Evolutionary conservation across 2,329 filamentous ascomycete genomes (phyloP).

Genomic region (Rutstroemia sp.): DNA sequence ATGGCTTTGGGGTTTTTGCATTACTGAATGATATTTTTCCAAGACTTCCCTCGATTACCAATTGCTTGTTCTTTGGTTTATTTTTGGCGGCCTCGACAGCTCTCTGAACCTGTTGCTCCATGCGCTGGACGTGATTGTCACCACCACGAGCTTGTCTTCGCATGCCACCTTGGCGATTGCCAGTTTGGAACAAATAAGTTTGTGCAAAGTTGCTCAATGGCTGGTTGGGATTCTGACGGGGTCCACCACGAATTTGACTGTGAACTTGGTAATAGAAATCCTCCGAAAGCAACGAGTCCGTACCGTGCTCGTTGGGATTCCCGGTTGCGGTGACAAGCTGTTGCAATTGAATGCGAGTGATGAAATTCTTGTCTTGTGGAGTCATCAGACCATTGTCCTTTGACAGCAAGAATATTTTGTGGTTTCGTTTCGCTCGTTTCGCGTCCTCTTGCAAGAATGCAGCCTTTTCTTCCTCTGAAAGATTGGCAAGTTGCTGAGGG

Average conservation of each 20-base stretch:
- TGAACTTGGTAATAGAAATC: conserved; percentile 99
- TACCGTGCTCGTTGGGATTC: conserved; percentile 70
- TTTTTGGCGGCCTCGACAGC: conserved; percentile 96
- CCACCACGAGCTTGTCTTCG: conserved; percentile 73
- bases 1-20: conserved; percentile 89
- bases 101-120: conserved; percentile 98
- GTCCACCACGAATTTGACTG: conserved; percentile 84
- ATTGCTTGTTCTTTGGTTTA: conserved; percentile 93
- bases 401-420: conserved; percentile 91
- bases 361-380: conserved; percentile 98
- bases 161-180: conserved; percentile 67
- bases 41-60: conserved; percentile 91
- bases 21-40: conserved; percentile 99
- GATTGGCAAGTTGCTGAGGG: conserved; percentile 64
- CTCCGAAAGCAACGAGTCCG: conserved; percentile 75
- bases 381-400: conserved; percentile 98
- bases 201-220: conserved; percentile 94
- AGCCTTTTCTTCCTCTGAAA: conserved; percentile 78
- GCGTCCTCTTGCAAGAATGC: conserved; percentile 85
- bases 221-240: conserved; percentile 85
- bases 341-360: conserved; percentile 94
- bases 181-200: conserved; percentile 94
- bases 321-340: conserved; percentile 91
- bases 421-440: conserved; percentile 91
- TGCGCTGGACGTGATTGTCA: conserved; percentile 96